Percentiles rank a stretch among this genome's conserved stretches.
Evolutionary conservation across 2,329 filamentous ascomycete species (phyloP).

Genomic region (Colletotrichum tanaceti): DNA sequence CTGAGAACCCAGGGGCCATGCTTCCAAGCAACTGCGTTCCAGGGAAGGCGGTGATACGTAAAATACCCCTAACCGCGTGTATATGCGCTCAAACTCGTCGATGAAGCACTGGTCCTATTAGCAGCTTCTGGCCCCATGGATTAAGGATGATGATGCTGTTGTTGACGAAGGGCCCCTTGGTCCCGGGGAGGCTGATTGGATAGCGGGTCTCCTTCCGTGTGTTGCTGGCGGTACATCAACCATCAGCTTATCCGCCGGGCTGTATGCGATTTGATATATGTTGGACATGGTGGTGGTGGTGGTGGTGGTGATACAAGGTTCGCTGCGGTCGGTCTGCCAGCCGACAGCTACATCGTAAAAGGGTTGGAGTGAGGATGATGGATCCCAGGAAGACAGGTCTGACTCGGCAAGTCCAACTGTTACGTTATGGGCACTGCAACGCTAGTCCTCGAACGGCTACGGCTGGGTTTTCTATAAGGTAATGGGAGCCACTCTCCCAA

Average conservation of each 20-base stretch:
- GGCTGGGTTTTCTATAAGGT: constrained; percentile 59
- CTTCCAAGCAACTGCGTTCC: neutral
- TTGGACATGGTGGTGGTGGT: neutral
- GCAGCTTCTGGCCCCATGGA: constrained; percentile 7
- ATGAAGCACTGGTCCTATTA: constrained; percentile 7
- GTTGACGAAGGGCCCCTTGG: constrained; percentile 7
- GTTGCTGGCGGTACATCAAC: constrained; percentile 4
- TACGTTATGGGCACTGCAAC: constrained; percentile 60
- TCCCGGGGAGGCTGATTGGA: neutral
- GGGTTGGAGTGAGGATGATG: constrained; percentile 16
- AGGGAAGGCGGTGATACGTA: neutral
- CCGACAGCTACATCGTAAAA: neutral
- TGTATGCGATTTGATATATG: constrained; percentile 16
- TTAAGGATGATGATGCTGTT: constrained; percentile 14
- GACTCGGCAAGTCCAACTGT: constrained; percentile 54
- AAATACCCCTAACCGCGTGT: neutral
- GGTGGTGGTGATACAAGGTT: neutral
- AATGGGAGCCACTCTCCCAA: constrained; percentile 52
- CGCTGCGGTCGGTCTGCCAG: constrained; percentile 15
- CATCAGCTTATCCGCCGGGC: constrained; percentile 3
- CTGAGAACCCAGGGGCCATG: neutral
- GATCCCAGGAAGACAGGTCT: constrained; percentile 26
- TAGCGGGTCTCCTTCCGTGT: constrained; percentile 11
- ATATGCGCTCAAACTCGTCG: constrained; percentile 11
- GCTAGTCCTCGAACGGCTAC: constrained; percentile 45